These are phyloP conservation scores for Trypanosoma mega DNA, from an alignment of 208 protist genomes.

Conservation along the genomic window DNA sequence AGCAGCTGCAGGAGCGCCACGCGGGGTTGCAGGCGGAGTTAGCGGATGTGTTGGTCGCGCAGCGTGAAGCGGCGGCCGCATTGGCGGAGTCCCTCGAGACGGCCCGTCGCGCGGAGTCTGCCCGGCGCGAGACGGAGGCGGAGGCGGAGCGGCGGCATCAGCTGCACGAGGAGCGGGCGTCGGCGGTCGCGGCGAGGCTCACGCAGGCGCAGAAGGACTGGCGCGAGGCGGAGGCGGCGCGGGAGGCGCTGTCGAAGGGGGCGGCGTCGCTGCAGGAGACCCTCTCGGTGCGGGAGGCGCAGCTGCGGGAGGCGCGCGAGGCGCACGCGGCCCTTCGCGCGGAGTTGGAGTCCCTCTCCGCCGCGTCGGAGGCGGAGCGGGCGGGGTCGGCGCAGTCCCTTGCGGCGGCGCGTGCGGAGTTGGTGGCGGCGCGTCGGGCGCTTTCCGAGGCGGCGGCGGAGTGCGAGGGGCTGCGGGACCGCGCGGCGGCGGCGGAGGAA, in stretches of 20 bases:
- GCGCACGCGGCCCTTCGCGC: conserved; percentile 39
- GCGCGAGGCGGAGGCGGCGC: conserved; percentile 32
- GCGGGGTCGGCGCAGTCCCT: conserved; percentile 31
- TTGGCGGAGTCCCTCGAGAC: too few species aligned
- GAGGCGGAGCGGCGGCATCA: conserved; percentile 27
- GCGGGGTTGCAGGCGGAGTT: too few species aligned
- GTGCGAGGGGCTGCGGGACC: background rate
- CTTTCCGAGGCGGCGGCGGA: background rate
- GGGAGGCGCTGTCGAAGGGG: conserved; percentile 23
- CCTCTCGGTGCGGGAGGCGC: conserved; percentile 40
- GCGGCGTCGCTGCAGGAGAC: conserved; percentile 49
- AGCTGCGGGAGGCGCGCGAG: conserved; percentile 44
- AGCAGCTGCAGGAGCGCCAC: too few species aligned
- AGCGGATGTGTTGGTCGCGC: too few species aligned
- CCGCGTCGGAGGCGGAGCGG: conserved; percentile 19
- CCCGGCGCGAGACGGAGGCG: conserved; percentile 4
- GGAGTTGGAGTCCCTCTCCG: conserved; percentile 31
- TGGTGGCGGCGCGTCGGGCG: too few species aligned
- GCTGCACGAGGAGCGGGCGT: too few species aligned
- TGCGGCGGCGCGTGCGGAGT: too few species aligned
- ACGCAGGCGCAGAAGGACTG: too few species aligned
- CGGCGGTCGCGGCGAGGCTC: too few species aligned
- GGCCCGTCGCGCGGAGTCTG: too few species aligned
- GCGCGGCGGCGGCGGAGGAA: background rate
- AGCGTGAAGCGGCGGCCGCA: too few species aligned